Base-by-base conservation (phyloP, 805 yeast genomes). In the Metschnikowia colocasiae region DNA sequence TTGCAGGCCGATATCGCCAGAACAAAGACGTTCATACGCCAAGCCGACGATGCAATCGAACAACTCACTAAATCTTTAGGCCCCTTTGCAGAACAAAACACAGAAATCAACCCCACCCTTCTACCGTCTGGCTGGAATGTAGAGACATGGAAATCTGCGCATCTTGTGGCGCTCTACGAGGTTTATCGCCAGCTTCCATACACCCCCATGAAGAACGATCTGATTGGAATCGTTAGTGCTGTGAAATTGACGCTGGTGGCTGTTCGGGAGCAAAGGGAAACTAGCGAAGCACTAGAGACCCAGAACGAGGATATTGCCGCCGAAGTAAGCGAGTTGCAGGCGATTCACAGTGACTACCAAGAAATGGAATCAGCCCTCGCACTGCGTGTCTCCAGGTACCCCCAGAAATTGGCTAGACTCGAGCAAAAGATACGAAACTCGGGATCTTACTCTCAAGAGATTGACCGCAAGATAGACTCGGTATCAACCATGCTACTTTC, bases 151-250 rank as follows among this genome's bases (percentile, higher is more conserved):
- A 20, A 42, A 22, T 25, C 35, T n/a, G 53, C 45, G 16, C 52
- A 48, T 35, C 40, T 48, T 22, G 40, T 54, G 30, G 56, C 58
- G 19, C 54, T 50, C 10, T 18, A 48, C 26, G 58, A 51, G 19
- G 53, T 47, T 4, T 54, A 48, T 32, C 35, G 38, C 19, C 46
- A 41, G 32, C 52, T 56, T 31, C 55, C 59, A 3, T 56, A 54
- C 33, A 35, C 45, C 30, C 49, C 58, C 13, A 48, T 46, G 47
- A 56, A 54, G 35, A 54, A 50, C 45, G 59, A 56, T 25, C 56
- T 52, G 57, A 56, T 56, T 13, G 59, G 58, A n/a, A 56, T 56
- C 18, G 59, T 58, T 23, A 49, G 53, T 12, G 59, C 58, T 9
- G 50, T 54, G 15, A 50, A 49, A 6, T 26, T 50, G 30, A 52